These are phyloP conservation scores for Hawksworthiomyces lignivorus DNA, from an alignment of 2,329 filamentous ascomycete genomes.

Conservation along the genomic window DNA sequence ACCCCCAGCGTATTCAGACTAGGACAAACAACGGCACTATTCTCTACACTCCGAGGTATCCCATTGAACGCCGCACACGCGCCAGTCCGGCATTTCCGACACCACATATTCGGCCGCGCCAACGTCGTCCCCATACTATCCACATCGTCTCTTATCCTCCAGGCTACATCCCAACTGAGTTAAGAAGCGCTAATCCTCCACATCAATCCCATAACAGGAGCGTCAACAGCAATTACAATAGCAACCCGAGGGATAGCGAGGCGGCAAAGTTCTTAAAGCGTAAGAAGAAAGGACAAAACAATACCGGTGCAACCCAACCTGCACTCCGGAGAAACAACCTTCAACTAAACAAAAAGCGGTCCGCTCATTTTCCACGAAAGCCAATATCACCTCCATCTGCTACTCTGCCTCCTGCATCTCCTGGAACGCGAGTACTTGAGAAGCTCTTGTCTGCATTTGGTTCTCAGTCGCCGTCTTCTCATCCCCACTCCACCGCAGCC, in stretches of 20 bases:
- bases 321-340: too few relatives aligned
- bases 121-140: slow-evolving; percentile 47
- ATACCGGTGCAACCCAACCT: too few relatives aligned
- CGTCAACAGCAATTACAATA: neutral
- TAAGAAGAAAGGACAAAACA: too few relatives aligned
- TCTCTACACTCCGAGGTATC: slow-evolving; percentile 20
- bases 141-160: slow-evolving; percentile 43
- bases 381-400: too few relatives aligned
- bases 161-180: slow-evolving; percentile 32
- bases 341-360: too few relatives aligned
- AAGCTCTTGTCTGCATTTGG: slow-evolving; percentile 24
- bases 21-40: slow-evolving; percentile 19
- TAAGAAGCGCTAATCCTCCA: slow-evolving; percentile 19
- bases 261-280: too few relatives aligned
- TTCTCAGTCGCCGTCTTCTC: neutral
- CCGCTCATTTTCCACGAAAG: too few relatives aligned
- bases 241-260: too few relatives aligned
- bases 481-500: neutral
- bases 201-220: neutral
- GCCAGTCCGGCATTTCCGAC: slow-evolving; percentile 24
- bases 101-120: slow-evolving; percentile 41
- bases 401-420: neutral
- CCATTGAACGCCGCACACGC: slow-evolving; percentile 14
- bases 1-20: slow-evolving; percentile 11
- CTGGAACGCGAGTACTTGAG: slow-evolving; percentile 17